A percentile compares a stretch with the other conserved stretches of the same genome.
These are phyloP conservation scores for Meyerozyma carpophila DNA, from an alignment of 1,139 yeast genomes.

Conservation along the genomic window DNA sequence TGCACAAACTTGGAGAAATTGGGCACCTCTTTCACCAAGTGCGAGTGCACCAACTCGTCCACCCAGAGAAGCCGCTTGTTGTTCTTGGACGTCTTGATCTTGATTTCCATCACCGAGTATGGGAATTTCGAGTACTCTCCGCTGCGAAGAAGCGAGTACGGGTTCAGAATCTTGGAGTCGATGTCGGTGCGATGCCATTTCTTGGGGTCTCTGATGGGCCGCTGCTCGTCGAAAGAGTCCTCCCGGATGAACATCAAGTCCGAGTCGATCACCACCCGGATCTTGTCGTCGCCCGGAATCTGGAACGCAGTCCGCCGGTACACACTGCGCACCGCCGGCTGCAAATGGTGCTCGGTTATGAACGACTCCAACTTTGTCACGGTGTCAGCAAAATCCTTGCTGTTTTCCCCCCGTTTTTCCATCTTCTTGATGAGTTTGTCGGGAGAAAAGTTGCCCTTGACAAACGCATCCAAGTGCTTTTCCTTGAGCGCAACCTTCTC, in stretches of 20 bases:
- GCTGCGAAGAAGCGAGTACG: conserved; percentile 68
- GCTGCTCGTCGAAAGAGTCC: conserved; percentile 75
- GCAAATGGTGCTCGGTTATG: conserved; percentile 60
- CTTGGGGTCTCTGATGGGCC: conserved; percentile 85
- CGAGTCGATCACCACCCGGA: conserved; percentile 84
- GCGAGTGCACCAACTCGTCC: conserved; percentile 70
- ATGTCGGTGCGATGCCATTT: conserved; percentile 92
- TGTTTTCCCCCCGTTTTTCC: conserved; percentile 32
- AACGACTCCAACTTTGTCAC: conserved; percentile 59
- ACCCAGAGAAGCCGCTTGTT: conserved; percentile 65
- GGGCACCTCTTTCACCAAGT: conserved; percentile 85
- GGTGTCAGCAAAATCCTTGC: conserved; percentile 50
- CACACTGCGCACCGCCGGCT: conserved; percentile 82
- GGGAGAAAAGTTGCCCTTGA: conserved; percentile 39
- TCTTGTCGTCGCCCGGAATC: conserved; percentile 93
- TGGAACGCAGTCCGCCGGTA: conserved; percentile 95
- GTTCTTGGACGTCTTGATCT: conserved; percentile 48
- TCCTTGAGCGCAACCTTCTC: conserved; percentile 68
- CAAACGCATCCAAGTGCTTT: conserved; percentile 64
- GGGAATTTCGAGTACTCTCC: conserved; percentile 89
- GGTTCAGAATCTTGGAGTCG: conserved; percentile 68
- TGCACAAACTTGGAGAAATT: conserved; percentile 86
- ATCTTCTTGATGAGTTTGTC: conserved; percentile 32
- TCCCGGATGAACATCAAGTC: conserved; percentile 85
- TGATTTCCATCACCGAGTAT: conserved; percentile 85